Conservation (phyloP, 75 land plant genomes). For the Pinus taeda region DNA sequence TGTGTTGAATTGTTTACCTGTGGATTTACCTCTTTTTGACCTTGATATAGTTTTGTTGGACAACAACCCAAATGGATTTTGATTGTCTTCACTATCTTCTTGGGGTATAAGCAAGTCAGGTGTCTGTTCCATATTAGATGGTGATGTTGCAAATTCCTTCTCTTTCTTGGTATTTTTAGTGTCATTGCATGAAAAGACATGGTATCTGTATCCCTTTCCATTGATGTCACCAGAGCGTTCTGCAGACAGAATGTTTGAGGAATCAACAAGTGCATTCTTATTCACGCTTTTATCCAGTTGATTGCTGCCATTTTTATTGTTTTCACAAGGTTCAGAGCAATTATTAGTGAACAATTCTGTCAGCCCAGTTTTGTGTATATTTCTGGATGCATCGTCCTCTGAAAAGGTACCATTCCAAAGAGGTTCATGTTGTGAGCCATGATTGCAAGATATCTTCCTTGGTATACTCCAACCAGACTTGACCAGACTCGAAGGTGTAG, state of each 20-base stretch:
- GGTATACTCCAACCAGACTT: constrained; percentile 4
- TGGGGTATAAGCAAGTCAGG: not conserved
- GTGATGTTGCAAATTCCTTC: not conserved
- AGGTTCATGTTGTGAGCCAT: constrained; percentile 2
- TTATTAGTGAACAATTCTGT: not conserved
- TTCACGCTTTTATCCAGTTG: not conserved
- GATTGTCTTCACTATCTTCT: not conserved
- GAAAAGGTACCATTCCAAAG: not conserved
- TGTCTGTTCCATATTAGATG: not conserved
- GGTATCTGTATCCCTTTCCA: not conserved
- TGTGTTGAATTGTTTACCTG: not conserved
- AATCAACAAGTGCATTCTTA: constrained; percentile 1
- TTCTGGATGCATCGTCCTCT: not conserved
- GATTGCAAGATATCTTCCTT: not conserved
- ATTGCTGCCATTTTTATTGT: not conserved
- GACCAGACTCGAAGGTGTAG: constrained; percentile 4
- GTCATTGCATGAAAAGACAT: not conserved
- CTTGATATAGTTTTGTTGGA: not conserved
- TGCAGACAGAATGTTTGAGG: not conserved
- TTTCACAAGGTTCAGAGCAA: not conserved
- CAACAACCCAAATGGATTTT: not conserved
- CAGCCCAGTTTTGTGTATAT: not conserved
- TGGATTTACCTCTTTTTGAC: not conserved
- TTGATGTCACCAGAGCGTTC: not conserved
- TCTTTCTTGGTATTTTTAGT: not conserved